Base-by-base conservation (phyloP, 345 rosid genomes). In the Citrus trifoliata region DNA sequence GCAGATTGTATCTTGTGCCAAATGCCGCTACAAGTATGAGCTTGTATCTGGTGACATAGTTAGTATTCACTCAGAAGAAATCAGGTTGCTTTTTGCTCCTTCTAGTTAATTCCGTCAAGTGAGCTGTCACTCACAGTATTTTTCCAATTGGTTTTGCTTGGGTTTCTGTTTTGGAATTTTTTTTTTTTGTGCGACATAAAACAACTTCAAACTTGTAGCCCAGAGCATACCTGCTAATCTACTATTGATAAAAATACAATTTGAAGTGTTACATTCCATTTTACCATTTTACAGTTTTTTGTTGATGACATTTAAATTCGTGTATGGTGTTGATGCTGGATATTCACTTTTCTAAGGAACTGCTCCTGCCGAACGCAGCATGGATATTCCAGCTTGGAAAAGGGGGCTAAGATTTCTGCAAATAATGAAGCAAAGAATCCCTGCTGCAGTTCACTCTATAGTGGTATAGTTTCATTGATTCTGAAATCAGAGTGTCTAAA, bases 331-430 rank as follows among this genome's bases (percentile, higher is more conserved):
- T 92, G 97, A 96, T 96, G 88, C 82, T 86, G 94, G 92, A 94
- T 84, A 93, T 90, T 93, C 95, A 93, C 97, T 89, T 93, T 87
- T 89, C 97, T 94, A 96, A 94, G 99, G 99, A 90, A 86, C 93
- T 93, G 86, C 97, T 90, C 93, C 92, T 96, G 91, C 93, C 93
- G 97, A 91, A 96, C 99, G 98, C 99, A 94, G 98, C 93, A 93
- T 88, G 89, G 98, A 94, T 78, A 86, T 91, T 85, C 93, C 99
- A 80, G 92, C 91, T 37, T 96, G 97, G 98, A 90, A 90, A 84
- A 88, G 91, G 79, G 97, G 97, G 85, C 93, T 96, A 77, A 88
- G 91, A 78, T 91, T 92, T 63, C 86, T 94, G 83, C 91, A 90
- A 82, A 73, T 92, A 76, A 76, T 85, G 86, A 94, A 92, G 88